These are phyloP conservation scores for Marchantia polymorpha DNA, from an alignment of 225 moss, liverwort and hornwort species.

Conservation along the genomic window DNA sequence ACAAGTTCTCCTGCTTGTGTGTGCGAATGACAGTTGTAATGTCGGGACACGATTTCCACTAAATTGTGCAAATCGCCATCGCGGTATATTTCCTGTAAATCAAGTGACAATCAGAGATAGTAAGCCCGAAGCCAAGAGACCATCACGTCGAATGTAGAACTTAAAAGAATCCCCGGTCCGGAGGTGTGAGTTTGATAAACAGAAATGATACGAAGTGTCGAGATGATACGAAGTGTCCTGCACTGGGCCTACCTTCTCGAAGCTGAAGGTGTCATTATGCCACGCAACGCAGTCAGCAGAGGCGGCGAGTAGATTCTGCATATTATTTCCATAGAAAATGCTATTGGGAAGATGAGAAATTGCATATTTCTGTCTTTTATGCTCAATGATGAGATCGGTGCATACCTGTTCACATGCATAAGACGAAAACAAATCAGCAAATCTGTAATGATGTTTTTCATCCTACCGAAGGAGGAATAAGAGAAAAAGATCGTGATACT, in stretches of 20 bases:
- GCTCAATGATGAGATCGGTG: not conserved
- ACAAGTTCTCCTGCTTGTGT: constrained; percentile 1
- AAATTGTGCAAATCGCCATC: not conserved
- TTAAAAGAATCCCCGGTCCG: not conserved
- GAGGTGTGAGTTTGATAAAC: not conserved
- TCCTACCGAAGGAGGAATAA: not conserved
- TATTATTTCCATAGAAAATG: not conserved
- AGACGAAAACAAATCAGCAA: not conserved
- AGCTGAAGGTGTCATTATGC: not conserved
- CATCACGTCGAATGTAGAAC: not conserved
- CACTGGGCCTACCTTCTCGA: not conserved
- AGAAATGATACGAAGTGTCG: not conserved
- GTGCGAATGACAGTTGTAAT: not conserved
- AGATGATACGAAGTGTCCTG: not conserved
- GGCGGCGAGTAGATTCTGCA: not conserved
- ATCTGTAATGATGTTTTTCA: not conserved
- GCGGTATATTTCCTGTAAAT: not conserved
- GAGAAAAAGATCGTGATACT: not conserved
- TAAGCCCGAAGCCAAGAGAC: not conserved
- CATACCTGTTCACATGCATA: not conserved
- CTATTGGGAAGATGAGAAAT: constrained; percentile 1
- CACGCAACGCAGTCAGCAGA: not conserved
- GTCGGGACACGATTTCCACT: not conserved
- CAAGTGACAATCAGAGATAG: too few relatives aligned
- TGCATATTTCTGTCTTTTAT: not conserved